These are phyloP conservation scores for Sanghuangporus baumii DNA, from an alignment of 1,284 basidiomycete genomes.

Conservation along the genomic window DNA sequence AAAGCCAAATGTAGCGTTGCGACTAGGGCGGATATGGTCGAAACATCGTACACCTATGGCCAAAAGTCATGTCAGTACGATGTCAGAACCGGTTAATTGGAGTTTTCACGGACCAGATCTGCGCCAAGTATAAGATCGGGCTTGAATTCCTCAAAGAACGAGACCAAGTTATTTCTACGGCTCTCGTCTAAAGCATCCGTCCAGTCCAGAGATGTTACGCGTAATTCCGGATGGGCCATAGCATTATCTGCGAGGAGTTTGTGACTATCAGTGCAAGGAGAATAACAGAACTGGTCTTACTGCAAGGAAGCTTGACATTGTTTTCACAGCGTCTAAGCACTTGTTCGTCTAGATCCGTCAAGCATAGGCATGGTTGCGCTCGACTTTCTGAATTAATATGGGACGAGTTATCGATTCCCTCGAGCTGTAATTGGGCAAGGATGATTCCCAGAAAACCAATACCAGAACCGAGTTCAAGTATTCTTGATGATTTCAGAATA, in stretches of 20 bases:
- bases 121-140: constrained; percentile 62
- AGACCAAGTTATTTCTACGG: neutral
- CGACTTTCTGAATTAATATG: neutral
- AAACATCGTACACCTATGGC: constrained; percentile 62
- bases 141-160: constrained; percentile 36
- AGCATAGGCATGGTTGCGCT: constrained; percentile 34
- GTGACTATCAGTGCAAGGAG: neutral
- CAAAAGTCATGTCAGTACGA: neutral
- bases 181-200: constrained; percentile 34
- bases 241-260: constrained; percentile 40
- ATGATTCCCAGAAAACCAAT: constrained; percentile 67
- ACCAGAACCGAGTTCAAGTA: constrained; percentile 71
- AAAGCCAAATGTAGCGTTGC: constrained; percentile 47
- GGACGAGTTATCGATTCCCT: neutral
- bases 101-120: constrained; percentile 48
- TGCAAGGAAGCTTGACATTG: constrained; percentile 58
- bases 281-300: constrained; percentile 35
- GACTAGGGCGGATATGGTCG: constrained; percentile 52
- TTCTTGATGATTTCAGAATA: constrained; percentile 37
- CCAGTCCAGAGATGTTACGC: constrained; percentile 56
- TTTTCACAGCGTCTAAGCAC: constrained; percentile 56
- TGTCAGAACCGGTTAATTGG: neutral
- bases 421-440: constrained; percentile 46
- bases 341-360: constrained; percentile 62
- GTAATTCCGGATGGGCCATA: constrained; percentile 39